Conservation (phyloP, 2,329 filamentous ascomycete genomes). For the Hymenoscyphus salicellus region DNA sequence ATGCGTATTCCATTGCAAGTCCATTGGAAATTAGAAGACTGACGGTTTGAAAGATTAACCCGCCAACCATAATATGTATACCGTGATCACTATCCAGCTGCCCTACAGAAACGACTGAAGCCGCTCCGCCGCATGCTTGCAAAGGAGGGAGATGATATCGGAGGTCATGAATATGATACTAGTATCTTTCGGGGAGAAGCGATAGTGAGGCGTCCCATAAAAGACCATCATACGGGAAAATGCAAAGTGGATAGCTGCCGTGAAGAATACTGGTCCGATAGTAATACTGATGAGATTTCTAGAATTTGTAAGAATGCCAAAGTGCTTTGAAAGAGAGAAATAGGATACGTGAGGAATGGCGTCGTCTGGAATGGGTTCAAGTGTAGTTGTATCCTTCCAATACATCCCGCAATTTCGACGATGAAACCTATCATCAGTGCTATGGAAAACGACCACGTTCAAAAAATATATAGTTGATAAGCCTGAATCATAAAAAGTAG, state of each 20-base stretch:
- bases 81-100: conserved; percentile 25
- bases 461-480: conserved; percentile 47
- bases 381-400: conserved; percentile 52
- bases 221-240: conserved; percentile 53
- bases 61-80: conserved; percentile 41
- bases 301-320: background rate
- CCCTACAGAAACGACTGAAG: conserved; percentile 48
- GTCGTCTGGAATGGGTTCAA: conserved; percentile 46
- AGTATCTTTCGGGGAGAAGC: conserved; percentile 48
- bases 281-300: conserved; percentile 53
- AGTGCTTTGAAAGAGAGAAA: background rate
- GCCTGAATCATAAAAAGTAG: conserved; percentile 48
- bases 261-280: conserved; percentile 47
- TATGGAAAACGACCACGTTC: conserved; percentile 55
- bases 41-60: conserved; percentile 40
- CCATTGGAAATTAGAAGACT: conserved; percentile 34
- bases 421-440: conserved; percentile 51
- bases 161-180: conserved; percentile 48
- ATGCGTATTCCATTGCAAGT: conserved; percentile 21
- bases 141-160: conserved; percentile 57
- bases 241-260: conserved; percentile 53
- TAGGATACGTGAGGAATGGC: conserved; percentile 47
- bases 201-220: conserved; percentile 49
- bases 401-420: conserved; percentile 57
- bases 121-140: conserved; percentile 56